Evolutionary conservation across 257 asterid genomes (phyloP).

Genomic region (Solanum commersonii): DNA sequence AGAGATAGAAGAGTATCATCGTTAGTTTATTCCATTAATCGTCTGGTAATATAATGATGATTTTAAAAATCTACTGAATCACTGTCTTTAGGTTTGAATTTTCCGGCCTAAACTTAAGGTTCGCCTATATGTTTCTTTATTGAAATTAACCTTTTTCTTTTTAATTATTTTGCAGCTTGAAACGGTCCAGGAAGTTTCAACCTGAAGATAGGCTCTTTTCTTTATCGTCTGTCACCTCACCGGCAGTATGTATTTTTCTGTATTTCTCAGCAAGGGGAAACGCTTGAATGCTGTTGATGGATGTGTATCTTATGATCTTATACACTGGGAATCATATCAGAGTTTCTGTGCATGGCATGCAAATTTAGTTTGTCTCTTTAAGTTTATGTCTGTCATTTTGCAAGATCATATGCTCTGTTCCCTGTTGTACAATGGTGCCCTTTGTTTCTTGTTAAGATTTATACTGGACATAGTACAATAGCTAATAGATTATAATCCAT

Average conservation of each 20-base stretch:
- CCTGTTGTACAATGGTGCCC: neutral
- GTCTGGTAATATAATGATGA: neutral
- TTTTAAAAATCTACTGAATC: neutral
- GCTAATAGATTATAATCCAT: neutral
- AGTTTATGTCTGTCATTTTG: neutral
- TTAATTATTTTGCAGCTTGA: slow-evolving; percentile 49
- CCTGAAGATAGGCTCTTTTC: slow-evolving; percentile 97
- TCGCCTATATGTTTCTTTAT: neutral
- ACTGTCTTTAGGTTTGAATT: neutral
- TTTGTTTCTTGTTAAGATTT: neutral
- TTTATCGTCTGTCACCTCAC: slow-evolving; percentile 86
- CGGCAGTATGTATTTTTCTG: slow-evolving; percentile 56
- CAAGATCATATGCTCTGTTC: neutral
- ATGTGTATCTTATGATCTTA: neutral
- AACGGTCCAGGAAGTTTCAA: slow-evolving; percentile 93
- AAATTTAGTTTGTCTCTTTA: neutral
- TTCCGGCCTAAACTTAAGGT: neutral
- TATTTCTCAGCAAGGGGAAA: neutral
- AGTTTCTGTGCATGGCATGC: neutral
- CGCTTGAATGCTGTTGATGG: neutral
- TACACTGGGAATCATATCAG: neutral
- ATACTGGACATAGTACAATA: neutral
- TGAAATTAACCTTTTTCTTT: neutral
- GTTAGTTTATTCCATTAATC: neutral
- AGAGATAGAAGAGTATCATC: neutral